phyloP scores from a whole-genome alignment of 2,329 filamentous ascomycete species.

The Aspergillus pseudotamarii region DNA sequence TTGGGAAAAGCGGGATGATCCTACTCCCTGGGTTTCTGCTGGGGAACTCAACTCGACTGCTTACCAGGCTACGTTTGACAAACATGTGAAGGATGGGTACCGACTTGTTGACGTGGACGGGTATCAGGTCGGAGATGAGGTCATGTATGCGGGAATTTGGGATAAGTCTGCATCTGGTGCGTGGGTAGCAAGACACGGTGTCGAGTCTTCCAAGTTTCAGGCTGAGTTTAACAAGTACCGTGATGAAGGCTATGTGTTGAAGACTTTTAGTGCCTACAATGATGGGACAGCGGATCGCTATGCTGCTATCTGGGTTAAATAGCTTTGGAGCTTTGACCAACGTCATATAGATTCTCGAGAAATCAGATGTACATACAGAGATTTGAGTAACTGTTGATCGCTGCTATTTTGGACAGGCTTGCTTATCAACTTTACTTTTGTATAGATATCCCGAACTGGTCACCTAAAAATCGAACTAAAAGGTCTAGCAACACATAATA shows the following conservation, averaged over 20 bases:
- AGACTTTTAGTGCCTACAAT: slow-evolving; percentile 16
- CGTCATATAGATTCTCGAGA: neutral
- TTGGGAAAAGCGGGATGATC: slow-evolving; percentile 15
- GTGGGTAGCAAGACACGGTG: slow-evolving; percentile 15
- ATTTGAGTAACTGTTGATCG: neutral
- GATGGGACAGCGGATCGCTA: slow-evolving; percentile 12
- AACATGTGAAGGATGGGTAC: slow-evolving; percentile 15
- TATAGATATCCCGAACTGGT: no score
- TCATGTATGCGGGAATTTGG: slow-evolving; percentile 17
- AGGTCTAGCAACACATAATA: neutral
- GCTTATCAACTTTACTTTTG: neutral
- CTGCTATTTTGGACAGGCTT: neutral
- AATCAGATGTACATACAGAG: neutral
- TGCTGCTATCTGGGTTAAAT: slow-evolving; percentile 18
- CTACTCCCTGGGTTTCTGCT: slow-evolving; percentile 5
- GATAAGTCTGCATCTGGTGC: slow-evolving; percentile 17
- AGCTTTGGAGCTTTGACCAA: neutral
- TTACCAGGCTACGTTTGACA: slow-evolving; percentile 13
- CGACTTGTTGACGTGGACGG: slow-evolving; percentile 12
- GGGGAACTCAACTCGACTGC: slow-evolving; percentile 8
- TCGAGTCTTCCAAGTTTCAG: slow-evolving; percentile 15
- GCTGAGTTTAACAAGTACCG: slow-evolving; percentile 15
- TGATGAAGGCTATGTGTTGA: slow-evolving; percentile 15
- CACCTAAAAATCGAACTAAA: neutral
- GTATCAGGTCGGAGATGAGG: slow-evolving; percentile 9